A percentile compares a stretch with the other conserved stretches of the same genome.
These are phyloP conservation scores for Niveomyces coronatus DNA, from an alignment of 2,329 filamentous ascomycete genomes.

Conservation along the genomic window DNA sequence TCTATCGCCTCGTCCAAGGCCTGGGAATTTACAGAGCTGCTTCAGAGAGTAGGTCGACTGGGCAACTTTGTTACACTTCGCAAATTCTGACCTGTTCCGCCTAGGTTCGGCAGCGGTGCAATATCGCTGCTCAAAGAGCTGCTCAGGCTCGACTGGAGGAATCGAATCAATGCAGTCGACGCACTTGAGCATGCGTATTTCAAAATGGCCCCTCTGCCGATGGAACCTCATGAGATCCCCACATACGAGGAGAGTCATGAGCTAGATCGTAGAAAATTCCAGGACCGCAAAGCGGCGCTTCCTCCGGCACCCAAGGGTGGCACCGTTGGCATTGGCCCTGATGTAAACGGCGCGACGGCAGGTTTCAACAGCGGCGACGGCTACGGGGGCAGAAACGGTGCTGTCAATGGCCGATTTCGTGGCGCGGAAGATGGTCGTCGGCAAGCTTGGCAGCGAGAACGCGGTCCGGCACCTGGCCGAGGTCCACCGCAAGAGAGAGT, in stretches of 20 bases:
- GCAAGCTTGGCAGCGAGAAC: constrained; percentile 46
- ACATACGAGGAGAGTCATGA: constrained; percentile 92
- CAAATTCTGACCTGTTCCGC: constrained; percentile 13
- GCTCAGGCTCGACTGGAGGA: constrained; percentile 79
- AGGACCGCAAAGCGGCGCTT: constrained; percentile 71
- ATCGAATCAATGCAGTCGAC: constrained; percentile 85
- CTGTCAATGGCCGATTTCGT: constrained; percentile 28
- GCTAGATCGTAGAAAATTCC: constrained; percentile 83
- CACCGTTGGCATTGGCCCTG: constrained; percentile 67
- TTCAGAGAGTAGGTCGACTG: constrained; percentile 57
- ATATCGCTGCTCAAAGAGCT: constrained; percentile 74
- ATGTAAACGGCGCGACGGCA: constrained; percentile 34
- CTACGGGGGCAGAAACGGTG: constrained; percentile 33
- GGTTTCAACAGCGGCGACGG: constrained; percentile 42
- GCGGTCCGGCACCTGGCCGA: constrained; percentile 32
- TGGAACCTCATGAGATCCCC: constrained; percentile 78
- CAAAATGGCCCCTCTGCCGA: constrained; percentile 64
- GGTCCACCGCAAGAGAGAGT: constrained; percentile 23
- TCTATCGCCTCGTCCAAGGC: constrained; percentile 50
- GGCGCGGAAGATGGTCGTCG: constrained; percentile 34
- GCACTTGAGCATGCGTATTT: constrained; percentile 91
- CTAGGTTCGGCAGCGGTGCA: constrained; percentile 55
- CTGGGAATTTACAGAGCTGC: constrained; percentile 56
- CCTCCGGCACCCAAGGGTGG: constrained; percentile 89
- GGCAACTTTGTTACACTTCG: not conserved